These are phyloP conservation scores for Waitea zeae DNA, from an alignment of 1,284 basidiomycete species.

Conservation along the genomic window DNA sequence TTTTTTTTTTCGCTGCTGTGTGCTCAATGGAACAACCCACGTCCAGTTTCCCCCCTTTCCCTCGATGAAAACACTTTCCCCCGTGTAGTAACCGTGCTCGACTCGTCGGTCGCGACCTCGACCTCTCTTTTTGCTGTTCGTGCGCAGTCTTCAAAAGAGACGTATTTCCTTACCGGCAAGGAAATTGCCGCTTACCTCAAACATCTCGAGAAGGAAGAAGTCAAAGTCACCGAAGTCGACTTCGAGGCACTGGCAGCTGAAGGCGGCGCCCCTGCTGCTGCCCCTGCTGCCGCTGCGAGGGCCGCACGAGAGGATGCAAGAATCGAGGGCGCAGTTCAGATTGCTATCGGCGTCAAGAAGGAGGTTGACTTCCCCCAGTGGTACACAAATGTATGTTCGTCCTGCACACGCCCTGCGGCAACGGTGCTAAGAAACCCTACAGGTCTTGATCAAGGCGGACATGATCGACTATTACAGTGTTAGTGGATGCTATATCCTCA, in stretches of 20 bases:
- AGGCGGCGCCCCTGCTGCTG: conserved; percentile 16
- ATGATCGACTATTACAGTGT: conserved; percentile 99
- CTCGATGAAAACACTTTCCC: conserved; percentile 55
- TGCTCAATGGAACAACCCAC: conserved; percentile 5
- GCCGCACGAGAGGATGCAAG: conserved; percentile 57
- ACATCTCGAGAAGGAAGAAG: conserved; percentile 44
- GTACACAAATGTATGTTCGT: conserved; percentile 72
- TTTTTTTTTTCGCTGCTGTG: conserved; percentile 1
- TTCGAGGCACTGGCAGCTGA: conserved; percentile 46
- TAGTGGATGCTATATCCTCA: conserved; percentile 96
- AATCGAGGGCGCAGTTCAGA: conserved; percentile 78
- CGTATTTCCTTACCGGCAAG: conserved; percentile 60
- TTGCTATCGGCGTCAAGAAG: conserved; percentile 89
- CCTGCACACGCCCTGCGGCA: not conserved
- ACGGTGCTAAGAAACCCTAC: conserved; percentile 3
- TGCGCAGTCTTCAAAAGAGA: conserved; percentile 49
- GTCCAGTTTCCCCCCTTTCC: conserved; percentile 67
- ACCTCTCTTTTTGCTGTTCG: conserved; percentile 58
- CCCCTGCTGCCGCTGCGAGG: conserved; percentile 25
- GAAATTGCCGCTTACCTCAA: conserved; percentile 63
- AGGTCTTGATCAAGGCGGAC: conserved; percentile 96
- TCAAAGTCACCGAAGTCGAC: conserved; percentile 56
- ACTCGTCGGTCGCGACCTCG: conserved; percentile 54
- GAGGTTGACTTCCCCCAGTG: conserved; percentile 87
- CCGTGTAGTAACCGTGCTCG: conserved; percentile 66